phyloP scores from a whole-genome alignment of 1,139 yeast genomes.

The Hansenula lynferdii region DNA sequence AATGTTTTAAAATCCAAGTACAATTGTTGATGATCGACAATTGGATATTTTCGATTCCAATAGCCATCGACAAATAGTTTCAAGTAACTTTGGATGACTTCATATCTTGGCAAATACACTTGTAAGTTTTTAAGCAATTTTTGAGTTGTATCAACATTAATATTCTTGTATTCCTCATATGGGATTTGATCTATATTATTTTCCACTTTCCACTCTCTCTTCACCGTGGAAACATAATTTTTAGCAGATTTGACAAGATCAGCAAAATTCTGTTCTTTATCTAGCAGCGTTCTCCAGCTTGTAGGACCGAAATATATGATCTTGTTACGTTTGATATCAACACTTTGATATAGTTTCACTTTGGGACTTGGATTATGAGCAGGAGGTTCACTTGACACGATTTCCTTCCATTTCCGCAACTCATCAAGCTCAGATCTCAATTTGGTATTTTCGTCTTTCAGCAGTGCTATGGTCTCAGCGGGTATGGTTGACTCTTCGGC shows the following conservation, averaged over 20 bases:
- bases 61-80: constrained; percentile 11
- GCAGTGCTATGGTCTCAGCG: constrained; percentile 9
- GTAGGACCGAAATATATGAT: constrained; percentile 19
- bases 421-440: constrained; percentile 3
- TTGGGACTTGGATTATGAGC: neutral
- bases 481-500: constrained; percentile 5
- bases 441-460: constrained; percentile 6
- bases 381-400: constrained; percentile 1
- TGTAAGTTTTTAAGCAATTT: constrained; percentile 15
- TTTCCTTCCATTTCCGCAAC: constrained; percentile 4
- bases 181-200: constrained; percentile 10
- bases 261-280: constrained; percentile 5
- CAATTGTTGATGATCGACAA: constrained; percentile 10
- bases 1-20: constrained; percentile 14
- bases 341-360: constrained; percentile 1
- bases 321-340: constrained; percentile 10
- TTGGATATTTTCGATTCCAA: constrained; percentile 11
- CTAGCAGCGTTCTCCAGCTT: constrained; percentile 17
- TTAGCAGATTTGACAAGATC: constrained; percentile 10
- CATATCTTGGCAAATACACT: constrained; percentile 15
- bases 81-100: constrained; percentile 11
- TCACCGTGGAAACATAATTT: constrained; percentile 14
- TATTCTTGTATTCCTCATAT: constrained; percentile 8
- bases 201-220: constrained; percentile 17
- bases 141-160: constrained; percentile 9